A percentile compares a stretch with the other conserved stretches of the same genome.
Evolutionary conservation across 495 filamentous ascomycete genomes (phyloP).

Genomic region (Neurospora sp.): DNA sequence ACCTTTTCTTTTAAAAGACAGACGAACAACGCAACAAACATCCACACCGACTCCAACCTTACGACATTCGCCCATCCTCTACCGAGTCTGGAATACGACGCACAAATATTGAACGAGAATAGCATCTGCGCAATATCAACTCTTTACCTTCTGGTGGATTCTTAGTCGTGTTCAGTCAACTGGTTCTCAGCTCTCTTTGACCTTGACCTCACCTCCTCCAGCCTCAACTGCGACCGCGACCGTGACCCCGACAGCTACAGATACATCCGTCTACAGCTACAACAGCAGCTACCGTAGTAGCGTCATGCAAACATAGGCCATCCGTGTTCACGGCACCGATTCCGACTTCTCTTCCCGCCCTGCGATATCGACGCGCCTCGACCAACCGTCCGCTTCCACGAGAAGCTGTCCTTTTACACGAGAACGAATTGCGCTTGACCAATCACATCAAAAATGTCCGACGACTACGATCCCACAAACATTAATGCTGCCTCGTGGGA

Average conservation of each 20-base stretch:
- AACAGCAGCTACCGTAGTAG: not conserved
- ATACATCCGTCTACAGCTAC: not conserved
- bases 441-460: slow-evolving; percentile 23
- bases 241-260: not conserved
- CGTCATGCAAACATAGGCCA: not conserved
- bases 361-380: not conserved
- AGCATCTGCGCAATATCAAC: not conserved
- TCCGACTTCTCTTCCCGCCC: not conserved
- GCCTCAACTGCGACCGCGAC: not conserved
- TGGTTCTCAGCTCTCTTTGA: not conserved
- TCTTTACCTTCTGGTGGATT: not conserved
- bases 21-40: not conserved
- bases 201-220: not conserved
- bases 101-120: not conserved
- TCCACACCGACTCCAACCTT: not conserved
- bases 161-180: not conserved
- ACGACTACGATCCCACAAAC: slow-evolving; percentile 25
- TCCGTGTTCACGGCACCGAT: not conserved
- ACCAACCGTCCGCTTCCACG: not conserved
- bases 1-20: not conserved
- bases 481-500: slow-evolving; percentile 28
- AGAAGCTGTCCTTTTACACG: not conserved
- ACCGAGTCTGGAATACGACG: not conserved
- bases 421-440: not conserved
- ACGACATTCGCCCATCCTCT: not conserved